A percentile compares a stretch with the other conserved stretches of the same genome.
phyloP scores from a whole-genome alignment of 345 rosid genomes.

The Raphanus raphanistrum region DNA sequence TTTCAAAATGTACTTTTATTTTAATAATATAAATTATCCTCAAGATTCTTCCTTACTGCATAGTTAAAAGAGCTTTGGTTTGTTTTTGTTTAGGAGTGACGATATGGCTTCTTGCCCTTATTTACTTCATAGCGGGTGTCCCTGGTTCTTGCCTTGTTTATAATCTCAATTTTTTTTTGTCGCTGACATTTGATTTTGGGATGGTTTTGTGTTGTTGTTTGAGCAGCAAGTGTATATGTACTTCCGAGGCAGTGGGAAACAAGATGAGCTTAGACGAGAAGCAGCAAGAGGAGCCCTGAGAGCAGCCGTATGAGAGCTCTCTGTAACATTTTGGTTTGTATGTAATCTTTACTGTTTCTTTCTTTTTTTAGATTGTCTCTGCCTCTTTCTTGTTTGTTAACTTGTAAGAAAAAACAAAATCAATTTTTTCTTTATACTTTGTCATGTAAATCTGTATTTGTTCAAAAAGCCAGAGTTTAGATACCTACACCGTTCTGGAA shows the following conservation, averaged over 20 bases:
- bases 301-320: constrained; percentile 55
- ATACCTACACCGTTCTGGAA: not conserved
- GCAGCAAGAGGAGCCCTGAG: constrained; percentile 63
- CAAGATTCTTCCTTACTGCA: no score
- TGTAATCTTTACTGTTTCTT: constrained; percentile 10
- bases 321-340: constrained; percentile 26
- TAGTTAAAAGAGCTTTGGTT: no score
- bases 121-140: constrained; percentile 89
- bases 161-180: not conserved
- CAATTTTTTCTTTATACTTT: constrained; percentile 18
- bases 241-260: constrained; percentile 79
- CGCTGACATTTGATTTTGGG: not conserved
- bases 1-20: no score
- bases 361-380: not conserved
- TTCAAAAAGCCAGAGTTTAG: constrained; percentile 6
- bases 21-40: no score
- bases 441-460: constrained; percentile 26
- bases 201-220: not conserved
- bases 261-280: constrained; percentile 54
- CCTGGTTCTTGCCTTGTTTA: constrained; percentile 43
- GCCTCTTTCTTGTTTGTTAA: no score
- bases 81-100: constrained; percentile 61
- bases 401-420: constrained; percentile 1
- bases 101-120: constrained; percentile 91
- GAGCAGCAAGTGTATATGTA: constrained; percentile 81